Evolutionary conservation across 768 basidiomycete genomes (phyloP), one percentile per base, ranked within the genome.

Genomic region (Macrolepiota fuliginosa): DNA sequence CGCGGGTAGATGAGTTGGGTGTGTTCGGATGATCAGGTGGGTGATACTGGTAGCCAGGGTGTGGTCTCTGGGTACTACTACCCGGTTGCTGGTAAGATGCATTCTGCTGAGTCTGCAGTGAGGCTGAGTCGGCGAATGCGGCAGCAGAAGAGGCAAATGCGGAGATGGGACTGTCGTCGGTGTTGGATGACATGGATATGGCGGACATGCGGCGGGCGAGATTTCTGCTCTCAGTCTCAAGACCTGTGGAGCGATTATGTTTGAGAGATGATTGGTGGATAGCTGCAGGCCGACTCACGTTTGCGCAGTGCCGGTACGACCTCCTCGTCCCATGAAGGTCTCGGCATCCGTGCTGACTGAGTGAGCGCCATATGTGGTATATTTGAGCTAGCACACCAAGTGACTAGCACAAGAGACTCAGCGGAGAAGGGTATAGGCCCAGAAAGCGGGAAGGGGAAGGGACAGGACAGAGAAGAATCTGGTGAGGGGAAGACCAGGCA

Each of bases 271-370:
- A 46, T 17, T 37, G 56, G 15, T 27, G 54, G 15, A 32, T 17
- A 9, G 42, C 42, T 9, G 55, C 63, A 49, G 61, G 42, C 49
- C 27, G 50, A 78, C 83, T 69, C 77, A 92, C 90, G 82, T 80
- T 92, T 90, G 66, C 91, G 83, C 39, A 93, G 79, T 42, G 89
- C 81, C 58, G 91, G 92, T 32, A 93, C 92, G 59, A 93, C 91
- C 37, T 84, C 84, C 69, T 91, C 90, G 72, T 92, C 91, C 90
- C 91, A 93, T 39, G 84, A 80, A 54, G 87, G 83, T 46, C 79
- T 76, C 54, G 77, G 76, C 49, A 74, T 65, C 47, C 73, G 67
- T 54, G 77, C 74, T 61, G 79, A 71, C 71, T 80, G 79, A 52
- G 77, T 79, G 51, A 79, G 71, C 49, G 79, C 76, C 79, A 82